Conservation (phyloP, 2,329 filamentous ascomycete genomes). For the Torrubiellomyces zombiae region DNA sequence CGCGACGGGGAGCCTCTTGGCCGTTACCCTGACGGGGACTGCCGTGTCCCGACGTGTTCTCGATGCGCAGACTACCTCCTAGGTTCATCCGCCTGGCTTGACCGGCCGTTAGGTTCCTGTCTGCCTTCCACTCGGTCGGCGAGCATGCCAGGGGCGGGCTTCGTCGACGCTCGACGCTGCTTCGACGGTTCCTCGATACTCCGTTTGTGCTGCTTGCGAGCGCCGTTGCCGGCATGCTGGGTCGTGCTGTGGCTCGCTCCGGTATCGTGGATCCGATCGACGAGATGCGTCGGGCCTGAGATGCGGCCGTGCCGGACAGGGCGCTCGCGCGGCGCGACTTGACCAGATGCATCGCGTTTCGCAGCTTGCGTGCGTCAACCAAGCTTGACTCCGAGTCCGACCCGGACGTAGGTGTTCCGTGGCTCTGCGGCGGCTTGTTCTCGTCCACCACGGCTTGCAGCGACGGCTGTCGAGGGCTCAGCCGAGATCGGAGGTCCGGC, state of each 20-base stretch:
- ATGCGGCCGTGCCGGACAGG: constrained; percentile 16
- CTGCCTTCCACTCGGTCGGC: constrained; percentile 22
- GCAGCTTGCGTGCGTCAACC: constrained; percentile 37
- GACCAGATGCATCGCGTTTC: constrained; percentile 34
- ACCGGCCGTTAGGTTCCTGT: constrained; percentile 30
- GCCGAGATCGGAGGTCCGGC: constrained; percentile 7
- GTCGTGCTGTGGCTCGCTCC: constrained; percentile 10
- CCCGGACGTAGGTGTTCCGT: constrained; percentile 15
- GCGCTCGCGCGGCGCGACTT: constrained; percentile 26
- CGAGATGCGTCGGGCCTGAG: constrained; percentile 26
- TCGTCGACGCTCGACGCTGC: constrained; percentile 31
- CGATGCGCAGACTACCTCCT: constrained; percentile 21
- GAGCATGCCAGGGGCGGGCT: constrained; percentile 38
- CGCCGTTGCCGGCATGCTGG: constrained; percentile 21
- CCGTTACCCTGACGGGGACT: constrained; percentile 11
- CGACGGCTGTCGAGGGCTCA: constrained; percentile 8
- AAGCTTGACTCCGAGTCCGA: constrained; percentile 33
- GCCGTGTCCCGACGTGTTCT: constrained; percentile 9
- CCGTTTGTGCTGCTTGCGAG: constrained; percentile 36
- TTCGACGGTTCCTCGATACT: constrained; percentile 35
- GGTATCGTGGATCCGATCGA: constrained; percentile 22
- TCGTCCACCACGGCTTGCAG: constrained; percentile 28
- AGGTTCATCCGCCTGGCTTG: constrained; percentile 43
- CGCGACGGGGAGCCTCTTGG: constrained; percentile 14
- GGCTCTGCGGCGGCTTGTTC: constrained; percentile 31